A percentile compares a stretch with the other conserved stretches of the same genome.
Evolutionary conservation across 2,329 filamentous ascomycete genomes (phyloP).

Genomic region (Stachybotrys chartarum): DNA sequence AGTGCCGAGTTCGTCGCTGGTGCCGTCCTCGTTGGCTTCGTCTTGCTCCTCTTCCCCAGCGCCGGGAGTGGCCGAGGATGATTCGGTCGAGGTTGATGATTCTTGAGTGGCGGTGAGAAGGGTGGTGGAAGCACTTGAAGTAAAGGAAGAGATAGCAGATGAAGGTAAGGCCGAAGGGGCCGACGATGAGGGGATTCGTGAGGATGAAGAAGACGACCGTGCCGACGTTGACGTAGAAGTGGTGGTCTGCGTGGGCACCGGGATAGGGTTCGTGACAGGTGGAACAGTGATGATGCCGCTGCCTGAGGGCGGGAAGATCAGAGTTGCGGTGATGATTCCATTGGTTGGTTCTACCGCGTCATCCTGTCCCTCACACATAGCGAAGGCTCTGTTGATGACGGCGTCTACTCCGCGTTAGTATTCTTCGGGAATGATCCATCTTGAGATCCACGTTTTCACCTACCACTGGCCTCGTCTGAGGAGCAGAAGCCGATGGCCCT

Average conservation of each 20-base stretch:
- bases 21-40: conserved; percentile 3
- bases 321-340: conserved; percentile 48
- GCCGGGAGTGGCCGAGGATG: neutral
- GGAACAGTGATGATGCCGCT: conserved; percentile 21
- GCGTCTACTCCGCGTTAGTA: conserved; percentile 21
- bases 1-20: conserved; percentile 18
- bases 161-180: neutral
- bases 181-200: neutral
- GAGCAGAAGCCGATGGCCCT: conserved; percentile 43
- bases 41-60: conserved; percentile 4
- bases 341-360: conserved; percentile 51
- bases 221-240: conserved; percentile 7
- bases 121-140: neutral
- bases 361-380: conserved; percentile 48
- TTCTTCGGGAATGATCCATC: neutral
- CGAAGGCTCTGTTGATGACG: conserved; percentile 41
- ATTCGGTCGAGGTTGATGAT: neutral
- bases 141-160: neutral
- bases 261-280: conserved; percentile 7
- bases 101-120: neutral
- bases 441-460: conserved; percentile 5
- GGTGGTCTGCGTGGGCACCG: conserved; percentile 7
- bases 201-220: neutral
- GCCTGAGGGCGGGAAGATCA: conserved; percentile 29
- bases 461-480: conserved; percentile 30